These are phyloP conservation scores for Dipodascus geniculatus DNA, from an alignment of 805 yeast genomes.

Conservation along the genomic window DNA sequence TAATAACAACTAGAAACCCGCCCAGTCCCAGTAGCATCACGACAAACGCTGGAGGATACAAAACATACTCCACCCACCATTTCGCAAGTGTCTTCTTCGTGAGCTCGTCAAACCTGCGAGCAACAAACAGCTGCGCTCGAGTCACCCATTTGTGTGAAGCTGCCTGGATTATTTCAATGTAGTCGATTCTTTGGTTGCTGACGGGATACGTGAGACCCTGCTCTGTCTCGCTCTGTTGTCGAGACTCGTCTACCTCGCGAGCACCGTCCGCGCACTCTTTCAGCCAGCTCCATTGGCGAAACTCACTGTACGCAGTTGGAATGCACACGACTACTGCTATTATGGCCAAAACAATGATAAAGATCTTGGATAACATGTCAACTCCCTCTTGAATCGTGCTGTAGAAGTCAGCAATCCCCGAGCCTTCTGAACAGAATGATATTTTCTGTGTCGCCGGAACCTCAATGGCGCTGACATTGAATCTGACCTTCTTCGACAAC, in stretches of 20 bases:
- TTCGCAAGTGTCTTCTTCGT: slow-evolving; percentile 14
- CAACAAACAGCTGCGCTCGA: slow-evolving; percentile 10
- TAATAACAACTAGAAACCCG: slow-evolving; percentile 41
- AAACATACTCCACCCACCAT: slow-evolving; percentile 41
- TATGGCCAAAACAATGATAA: slow-evolving; percentile 30
- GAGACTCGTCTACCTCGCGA: slow-evolving; percentile 9
- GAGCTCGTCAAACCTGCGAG: slow-evolving; percentile 7
- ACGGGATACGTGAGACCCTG: neutral
- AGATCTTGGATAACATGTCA: slow-evolving; percentile 27
- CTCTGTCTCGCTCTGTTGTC: neutral
- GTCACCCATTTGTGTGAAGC: slow-evolving; percentile 9
- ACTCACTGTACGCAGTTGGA: slow-evolving; percentile 36
- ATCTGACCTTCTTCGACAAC: slow-evolving; percentile 6
- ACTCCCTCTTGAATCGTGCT: slow-evolving; percentile 24
- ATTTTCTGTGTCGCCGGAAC: slow-evolving; percentile 30
- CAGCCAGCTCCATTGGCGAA: slow-evolving; percentile 37
- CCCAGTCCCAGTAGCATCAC: slow-evolving; percentile 42
- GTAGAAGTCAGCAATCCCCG: slow-evolving; percentile 30
- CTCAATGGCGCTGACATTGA: slow-evolving; percentile 27
- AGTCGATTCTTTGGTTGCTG: slow-evolving; percentile 10
- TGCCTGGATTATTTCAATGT: slow-evolving; percentile 14
- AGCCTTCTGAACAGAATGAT: slow-evolving; percentile 28
- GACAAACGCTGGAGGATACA: slow-evolving; percentile 40
- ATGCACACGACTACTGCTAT: slow-evolving; percentile 32
- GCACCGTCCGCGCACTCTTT: slow-evolving; percentile 24